phyloP scores from a whole-genome alignment of 345 rosid species.

The Jatropha curcas region DNA sequence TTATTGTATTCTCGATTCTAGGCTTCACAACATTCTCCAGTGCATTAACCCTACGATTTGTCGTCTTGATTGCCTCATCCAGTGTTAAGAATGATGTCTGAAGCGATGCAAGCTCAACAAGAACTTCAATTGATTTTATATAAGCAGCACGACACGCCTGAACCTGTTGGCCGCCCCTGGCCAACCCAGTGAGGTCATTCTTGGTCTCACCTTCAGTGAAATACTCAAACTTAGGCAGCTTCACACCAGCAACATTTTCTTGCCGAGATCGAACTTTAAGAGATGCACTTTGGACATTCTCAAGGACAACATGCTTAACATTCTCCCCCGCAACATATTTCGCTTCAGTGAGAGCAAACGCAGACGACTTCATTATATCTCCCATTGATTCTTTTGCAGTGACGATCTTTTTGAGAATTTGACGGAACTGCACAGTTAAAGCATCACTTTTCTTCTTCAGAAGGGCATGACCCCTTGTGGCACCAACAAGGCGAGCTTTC shows the following conservation, averaged over 20 bases:
- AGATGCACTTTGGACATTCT: constrained; percentile 79
- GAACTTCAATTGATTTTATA: constrained; percentile 84
- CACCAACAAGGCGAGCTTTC: constrained; percentile 87
- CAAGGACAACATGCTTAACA: constrained; percentile 74
- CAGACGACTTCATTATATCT: constrained; percentile 79
- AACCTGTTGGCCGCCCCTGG: constrained; percentile 94
- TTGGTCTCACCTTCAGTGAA: constrained; percentile 80
- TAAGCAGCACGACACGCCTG: constrained; percentile 89
- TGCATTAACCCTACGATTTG: constrained; percentile 90
- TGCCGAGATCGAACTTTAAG: constrained; percentile 75
- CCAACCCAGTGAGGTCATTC: constrained; percentile 88
- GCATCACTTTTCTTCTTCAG: constrained; percentile 99
- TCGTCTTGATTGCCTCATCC: constrained; percentile 92
- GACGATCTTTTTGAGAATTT: constrained; percentile 79
- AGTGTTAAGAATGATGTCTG: constrained; percentile 92
- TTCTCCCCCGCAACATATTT: constrained; percentile 92
- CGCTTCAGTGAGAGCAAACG: constrained; percentile 77
- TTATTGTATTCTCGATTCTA: constrained; percentile 77
- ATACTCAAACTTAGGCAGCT: constrained; percentile 85
- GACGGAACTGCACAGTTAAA: constrained; percentile 83
- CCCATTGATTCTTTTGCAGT: constrained; percentile 88
- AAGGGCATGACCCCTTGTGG: constrained; percentile 93
- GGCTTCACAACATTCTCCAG: constrained; percentile 94
- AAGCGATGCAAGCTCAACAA: constrained; percentile 92
- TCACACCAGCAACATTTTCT: constrained; percentile 90